Evolutionary conservation across 495 filamentous ascomycete species (phyloP).

Genomic region (Penicillium crystallinum): DNA sequence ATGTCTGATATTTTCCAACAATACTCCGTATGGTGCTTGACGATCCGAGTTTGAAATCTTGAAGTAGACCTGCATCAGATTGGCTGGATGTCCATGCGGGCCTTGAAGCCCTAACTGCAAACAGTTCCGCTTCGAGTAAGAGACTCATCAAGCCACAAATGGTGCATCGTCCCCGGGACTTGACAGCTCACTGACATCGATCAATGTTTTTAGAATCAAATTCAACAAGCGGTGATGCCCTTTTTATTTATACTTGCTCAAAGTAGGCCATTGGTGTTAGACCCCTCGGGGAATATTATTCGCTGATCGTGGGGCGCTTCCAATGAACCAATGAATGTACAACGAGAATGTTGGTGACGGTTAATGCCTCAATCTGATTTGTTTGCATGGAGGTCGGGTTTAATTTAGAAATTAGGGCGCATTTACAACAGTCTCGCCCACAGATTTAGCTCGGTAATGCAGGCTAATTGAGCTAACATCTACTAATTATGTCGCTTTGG

Average conservation of each 20-base stretch:
- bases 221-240: conserved; percentile 6
- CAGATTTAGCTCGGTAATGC: not conserved
- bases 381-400: not conserved
- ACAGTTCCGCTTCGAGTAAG: not conserved
- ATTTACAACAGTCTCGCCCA: conserved; percentile 3
- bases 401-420: conserved; percentile 8
- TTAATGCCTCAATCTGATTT: conserved; percentile 1
- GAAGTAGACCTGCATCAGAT: not conserved
- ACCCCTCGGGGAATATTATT: conserved; percentile 1
- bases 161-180: not conserved
- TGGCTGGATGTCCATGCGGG: not conserved
- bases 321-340: conserved; percentile 7
- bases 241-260: not conserved
- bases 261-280: conserved; percentile 5
- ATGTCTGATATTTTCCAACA: not conserved
- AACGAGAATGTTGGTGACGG: conserved; percentile 12
- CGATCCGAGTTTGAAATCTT: not conserved
- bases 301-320: conserved; percentile 9
- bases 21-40: not conserved
- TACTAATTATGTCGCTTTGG: conserved; percentile 21
- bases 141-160: not conserved
- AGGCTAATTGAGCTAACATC: conserved; percentile 4
- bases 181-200: not conserved
- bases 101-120: conserved; percentile 1
- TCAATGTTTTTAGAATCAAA: not conserved